These are phyloP conservation scores for Clitoria ternatea DNA, from an alignment of 306 rosid genomes.

Conservation along the genomic window DNA sequence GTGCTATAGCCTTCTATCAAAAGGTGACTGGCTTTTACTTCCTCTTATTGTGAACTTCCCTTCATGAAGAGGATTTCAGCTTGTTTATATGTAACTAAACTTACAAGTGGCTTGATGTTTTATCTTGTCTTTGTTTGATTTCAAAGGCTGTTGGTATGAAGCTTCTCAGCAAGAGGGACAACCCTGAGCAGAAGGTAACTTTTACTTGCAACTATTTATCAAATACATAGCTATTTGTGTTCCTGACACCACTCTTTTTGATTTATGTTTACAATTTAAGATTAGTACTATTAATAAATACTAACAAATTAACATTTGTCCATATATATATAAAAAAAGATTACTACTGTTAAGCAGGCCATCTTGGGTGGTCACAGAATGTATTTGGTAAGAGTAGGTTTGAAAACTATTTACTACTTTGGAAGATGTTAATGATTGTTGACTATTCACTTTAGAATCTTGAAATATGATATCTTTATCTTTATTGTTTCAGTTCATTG, in stretches of 20 bases:
- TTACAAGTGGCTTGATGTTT: constrained; percentile 11
- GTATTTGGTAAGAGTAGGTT: neutral
- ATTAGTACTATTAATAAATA: too few relatives aligned
- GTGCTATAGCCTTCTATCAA: constrained; percentile 71
- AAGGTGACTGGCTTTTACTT: constrained; percentile 49
- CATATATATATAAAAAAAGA: too few relatives aligned
- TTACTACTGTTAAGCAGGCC: neutral
- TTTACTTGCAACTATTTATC: neutral
- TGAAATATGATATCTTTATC: too few relatives aligned
- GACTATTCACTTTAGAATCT: too few relatives aligned
- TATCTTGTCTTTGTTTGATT: constrained; percentile 18
- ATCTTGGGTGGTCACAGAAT: neutral
- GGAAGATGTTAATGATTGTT: neutral
- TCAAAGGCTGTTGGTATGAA: constrained; percentile 84
- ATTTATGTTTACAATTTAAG: neutral
- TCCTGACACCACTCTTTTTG: neutral
- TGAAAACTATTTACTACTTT: neutral
- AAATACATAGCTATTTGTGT: constrained; percentile 14
- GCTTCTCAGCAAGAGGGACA: constrained; percentile 76
- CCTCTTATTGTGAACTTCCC: constrained; percentile 3
- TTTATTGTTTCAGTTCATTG: too few relatives aligned
- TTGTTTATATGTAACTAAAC: constrained; percentile 19
- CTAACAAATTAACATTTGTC: too few relatives aligned
- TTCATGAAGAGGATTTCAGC: neutral
- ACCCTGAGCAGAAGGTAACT: constrained; percentile 77